Percentiles rank a stretch among this genome's conserved stretches.
These are phyloP conservation scores for Teratosphaeria gauchensis DNA, from an alignment of 2,329 filamentous ascomycete species.

Conservation along the genomic window DNA sequence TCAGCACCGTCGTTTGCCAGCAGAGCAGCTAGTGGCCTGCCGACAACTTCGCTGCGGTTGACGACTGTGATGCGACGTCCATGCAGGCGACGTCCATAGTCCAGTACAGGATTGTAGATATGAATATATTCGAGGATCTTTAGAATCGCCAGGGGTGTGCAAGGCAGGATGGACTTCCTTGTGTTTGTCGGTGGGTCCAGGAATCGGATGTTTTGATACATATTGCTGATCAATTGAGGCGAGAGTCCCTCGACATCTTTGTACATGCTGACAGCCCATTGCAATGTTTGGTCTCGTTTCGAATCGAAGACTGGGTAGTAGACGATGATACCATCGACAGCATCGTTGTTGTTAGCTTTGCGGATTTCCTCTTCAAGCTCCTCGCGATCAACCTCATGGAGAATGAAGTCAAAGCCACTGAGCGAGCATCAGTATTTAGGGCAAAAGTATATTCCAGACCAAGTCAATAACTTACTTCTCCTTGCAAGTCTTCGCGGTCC, in stretches of 20 bases:
- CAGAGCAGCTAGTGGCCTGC: conserved; percentile 80
- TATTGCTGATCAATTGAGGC: conserved; percentile 94
- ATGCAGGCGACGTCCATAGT: conserved; percentile 84
- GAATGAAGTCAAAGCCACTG: conserved; percentile 72
- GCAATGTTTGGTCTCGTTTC: conserved; percentile 85
- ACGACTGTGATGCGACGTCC: conserved; percentile 94
- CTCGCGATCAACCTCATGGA: conserved; percentile 77
- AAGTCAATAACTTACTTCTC: conserved; percentile 64
- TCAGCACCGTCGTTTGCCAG: conserved; percentile 92
- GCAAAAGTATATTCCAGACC: background rate
- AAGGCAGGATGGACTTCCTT: conserved; percentile 88
- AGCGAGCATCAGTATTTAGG: background rate
- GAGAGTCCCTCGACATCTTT: conserved; percentile 96
- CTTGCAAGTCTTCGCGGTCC: conserved; percentile 90
- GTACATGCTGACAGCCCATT: conserved; percentile 78
- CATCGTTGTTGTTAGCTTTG: conserved; percentile 66
- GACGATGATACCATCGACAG: conserved; percentile 83
- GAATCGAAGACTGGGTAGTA: conserved; percentile 97
- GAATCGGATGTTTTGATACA: conserved; percentile 98
- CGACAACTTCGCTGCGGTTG: conserved; percentile 93
- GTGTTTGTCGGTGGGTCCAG: conserved; percentile 66
- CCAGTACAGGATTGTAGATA: conserved; percentile 91
- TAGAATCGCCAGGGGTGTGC: conserved; percentile 89
- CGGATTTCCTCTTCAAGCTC: conserved; percentile 82
- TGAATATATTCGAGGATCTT: conserved; percentile 94